These are phyloP conservation scores for Jackrogersella multiformis DNA, from an alignment of 495 filamentous ascomycete genomes.

Conservation along the genomic window DNA sequence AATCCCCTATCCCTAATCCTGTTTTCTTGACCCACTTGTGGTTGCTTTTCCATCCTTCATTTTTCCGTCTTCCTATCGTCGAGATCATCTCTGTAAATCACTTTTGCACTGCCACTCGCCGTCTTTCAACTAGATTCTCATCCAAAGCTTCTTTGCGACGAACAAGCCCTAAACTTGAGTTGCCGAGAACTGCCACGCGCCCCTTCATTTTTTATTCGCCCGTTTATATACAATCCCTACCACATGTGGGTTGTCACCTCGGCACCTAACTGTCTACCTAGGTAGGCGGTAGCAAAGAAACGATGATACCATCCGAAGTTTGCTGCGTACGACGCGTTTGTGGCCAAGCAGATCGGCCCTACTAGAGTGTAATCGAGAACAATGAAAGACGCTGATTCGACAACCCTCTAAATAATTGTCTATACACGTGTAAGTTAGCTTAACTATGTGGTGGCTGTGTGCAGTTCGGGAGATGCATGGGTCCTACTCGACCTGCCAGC, in stretches of 20 bases:
- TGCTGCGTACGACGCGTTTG: constrained; percentile 7
- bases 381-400: constrained; percentile 5
- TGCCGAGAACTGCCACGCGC: constrained; percentile 33
- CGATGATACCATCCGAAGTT: constrained; percentile 7
- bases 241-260: constrained; percentile 1
- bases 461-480: background rate
- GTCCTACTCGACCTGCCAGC: too few relatives aligned
- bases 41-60: background rate
- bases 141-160: constrained; percentile 19
- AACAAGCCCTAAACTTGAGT: constrained; percentile 4
- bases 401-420: background rate
- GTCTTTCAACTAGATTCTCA: constrained; percentile 22
- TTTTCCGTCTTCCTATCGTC: background rate
- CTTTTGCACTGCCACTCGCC: constrained; percentile 26
- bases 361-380: background rate
- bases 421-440: background rate
- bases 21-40: background rate
- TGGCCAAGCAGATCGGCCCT: constrained; percentile 9
- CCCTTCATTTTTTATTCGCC: constrained; percentile 23
- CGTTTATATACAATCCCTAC: background rate
- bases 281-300: constrained; percentile 13
- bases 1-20: background rate
- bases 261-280: too few relatives aligned
- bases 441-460: constrained; percentile 11
- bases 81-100: background rate